Evolutionary conservation across 768 basidiomycete genomes (phyloP).

Genomic region (Macrolepiota fuliginosa): DNA sequence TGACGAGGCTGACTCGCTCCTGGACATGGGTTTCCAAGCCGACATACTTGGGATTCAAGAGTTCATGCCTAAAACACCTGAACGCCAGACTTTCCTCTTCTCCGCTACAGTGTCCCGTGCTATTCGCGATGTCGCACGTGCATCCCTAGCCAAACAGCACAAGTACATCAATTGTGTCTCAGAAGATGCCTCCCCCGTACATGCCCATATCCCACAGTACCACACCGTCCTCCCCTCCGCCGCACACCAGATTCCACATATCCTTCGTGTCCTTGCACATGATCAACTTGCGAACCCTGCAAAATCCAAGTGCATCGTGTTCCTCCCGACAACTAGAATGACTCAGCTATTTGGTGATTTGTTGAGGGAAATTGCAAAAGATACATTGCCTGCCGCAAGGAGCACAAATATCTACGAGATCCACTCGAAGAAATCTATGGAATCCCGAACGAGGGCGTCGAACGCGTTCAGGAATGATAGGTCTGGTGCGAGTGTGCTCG

Average conservation of each 20-base stretch:
- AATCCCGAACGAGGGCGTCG: conserved; percentile 53
- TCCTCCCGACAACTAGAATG: conserved; percentile 83
- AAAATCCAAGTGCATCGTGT: conserved; percentile 75
- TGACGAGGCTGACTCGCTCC: conserved; percentile 89
- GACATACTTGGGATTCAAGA: conserved; percentile 75
- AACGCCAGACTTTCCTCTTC: conserved; percentile 90
- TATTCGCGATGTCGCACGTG: conserved; percentile 68
- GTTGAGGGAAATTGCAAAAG: conserved; percentile 45
- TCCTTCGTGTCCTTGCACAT: conserved; percentile 78
- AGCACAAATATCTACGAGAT: conserved; percentile 71
- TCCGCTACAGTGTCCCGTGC: conserved; percentile 79
- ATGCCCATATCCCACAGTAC: conserved; percentile 79
- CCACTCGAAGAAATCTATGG: conserved; percentile 72
- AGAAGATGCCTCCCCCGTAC: conserved; percentile 58
- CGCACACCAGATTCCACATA: conserved; percentile 71
- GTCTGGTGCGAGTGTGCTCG: conserved; percentile 56
- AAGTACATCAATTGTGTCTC: conserved; percentile 72
- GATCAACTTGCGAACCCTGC: conserved; percentile 77
- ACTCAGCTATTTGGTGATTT: conserved; percentile 73
- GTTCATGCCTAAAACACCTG: conserved; percentile 55
- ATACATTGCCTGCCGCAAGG: conserved; percentile 46
- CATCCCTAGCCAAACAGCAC: conserved; percentile 58
- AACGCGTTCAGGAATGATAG: conserved; percentile 57
- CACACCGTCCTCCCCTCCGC: conserved; percentile 69
- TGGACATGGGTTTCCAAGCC: conserved; percentile 90